Conservation (phyloP, 805 yeast genomes). For the Torulaspora microellipsoides region DNA sequence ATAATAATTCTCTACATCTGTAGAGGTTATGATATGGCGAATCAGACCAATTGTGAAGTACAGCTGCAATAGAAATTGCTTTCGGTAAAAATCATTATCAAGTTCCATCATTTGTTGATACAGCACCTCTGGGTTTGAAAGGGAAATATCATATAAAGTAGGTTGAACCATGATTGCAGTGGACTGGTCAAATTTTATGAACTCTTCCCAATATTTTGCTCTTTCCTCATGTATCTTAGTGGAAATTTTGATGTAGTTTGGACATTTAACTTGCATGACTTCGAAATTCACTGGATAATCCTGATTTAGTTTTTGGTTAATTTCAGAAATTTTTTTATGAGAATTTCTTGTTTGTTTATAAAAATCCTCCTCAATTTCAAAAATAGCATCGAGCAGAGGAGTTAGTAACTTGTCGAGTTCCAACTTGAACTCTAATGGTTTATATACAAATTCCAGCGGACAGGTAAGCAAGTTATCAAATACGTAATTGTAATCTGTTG, state of each 20-base stretch:
- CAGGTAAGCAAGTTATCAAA: constrained; percentile 18
- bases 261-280: constrained; percentile 4
- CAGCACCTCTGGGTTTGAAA: constrained; percentile 16
- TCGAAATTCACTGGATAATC: constrained; percentile 19
- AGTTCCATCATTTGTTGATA: constrained; percentile 21
- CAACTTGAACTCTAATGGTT: constrained; percentile 12
- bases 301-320: constrained; percentile 18
- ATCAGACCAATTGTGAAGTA: constrained; percentile 17
- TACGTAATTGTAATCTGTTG: constrained; percentile 21
- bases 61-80: constrained; percentile 28
- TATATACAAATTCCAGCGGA: constrained; percentile 23
- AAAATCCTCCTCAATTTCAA: constrained; percentile 24
- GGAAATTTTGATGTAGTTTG: constrained; percentile 18
- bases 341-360: constrained; percentile 14
- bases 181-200: constrained; percentile 2
- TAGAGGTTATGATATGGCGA: constrained; percentile 14
- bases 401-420: constrained; percentile 17
- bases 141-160: constrained; percentile 23
- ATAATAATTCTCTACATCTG: constrained; percentile 20
- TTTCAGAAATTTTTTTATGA: constrained; percentile 6
- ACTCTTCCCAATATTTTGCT: constrained; percentile 13
- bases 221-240: constrained; percentile 10
- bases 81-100: constrained; percentile 27
- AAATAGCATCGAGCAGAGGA: constrained; percentile 19
- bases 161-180: constrained; percentile 14